A percentile compares a stretch with the other conserved stretches of the same genome.
phyloP scores from a whole-genome alignment of 805 yeast species.

The Metschnikowia kofuensis region DNA sequence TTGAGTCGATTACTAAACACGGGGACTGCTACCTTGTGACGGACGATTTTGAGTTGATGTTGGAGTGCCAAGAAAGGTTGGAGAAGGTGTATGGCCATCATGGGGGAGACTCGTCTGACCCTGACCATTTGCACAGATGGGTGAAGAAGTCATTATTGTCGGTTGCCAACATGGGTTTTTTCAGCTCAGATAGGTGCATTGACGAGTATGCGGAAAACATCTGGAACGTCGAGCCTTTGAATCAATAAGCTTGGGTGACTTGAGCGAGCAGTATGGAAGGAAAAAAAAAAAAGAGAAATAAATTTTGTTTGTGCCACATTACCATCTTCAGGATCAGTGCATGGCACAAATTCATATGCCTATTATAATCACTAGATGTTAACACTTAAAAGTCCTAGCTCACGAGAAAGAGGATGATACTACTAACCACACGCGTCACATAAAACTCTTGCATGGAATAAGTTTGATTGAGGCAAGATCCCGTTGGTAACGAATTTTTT shows the following conservation, averaged over 20 bases:
- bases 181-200: constrained; percentile 85
- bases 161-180: constrained; percentile 93
- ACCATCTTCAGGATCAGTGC: too few relatives aligned
- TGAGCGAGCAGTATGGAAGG: not conserved
- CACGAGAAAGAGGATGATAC: too few relatives aligned
- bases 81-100: constrained; percentile 62
- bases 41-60: constrained; percentile 85
- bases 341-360: not conserved
- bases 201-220: constrained; percentile 89
- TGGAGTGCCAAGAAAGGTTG: constrained; percentile 75
- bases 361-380: not conserved
- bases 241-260: not conserved
- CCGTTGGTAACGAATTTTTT: too few relatives aligned
- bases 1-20: constrained; percentile 66
- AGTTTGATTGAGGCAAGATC: too few relatives aligned
- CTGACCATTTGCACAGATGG: constrained; percentile 66
- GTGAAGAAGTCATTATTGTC: constrained; percentile 67
- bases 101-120: constrained; percentile 40
- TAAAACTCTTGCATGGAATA: too few relatives aligned
- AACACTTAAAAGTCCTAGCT: too few relatives aligned
- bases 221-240: constrained; percentile 84
- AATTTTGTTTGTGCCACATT: too few relatives aligned
- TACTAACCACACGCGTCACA: too few relatives aligned
- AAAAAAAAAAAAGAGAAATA: too few relatives aligned
- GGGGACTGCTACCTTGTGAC: constrained; percentile 86